Conservation (phyloP, 331 rosid species). For the Prunus yedoensis region DNA sequence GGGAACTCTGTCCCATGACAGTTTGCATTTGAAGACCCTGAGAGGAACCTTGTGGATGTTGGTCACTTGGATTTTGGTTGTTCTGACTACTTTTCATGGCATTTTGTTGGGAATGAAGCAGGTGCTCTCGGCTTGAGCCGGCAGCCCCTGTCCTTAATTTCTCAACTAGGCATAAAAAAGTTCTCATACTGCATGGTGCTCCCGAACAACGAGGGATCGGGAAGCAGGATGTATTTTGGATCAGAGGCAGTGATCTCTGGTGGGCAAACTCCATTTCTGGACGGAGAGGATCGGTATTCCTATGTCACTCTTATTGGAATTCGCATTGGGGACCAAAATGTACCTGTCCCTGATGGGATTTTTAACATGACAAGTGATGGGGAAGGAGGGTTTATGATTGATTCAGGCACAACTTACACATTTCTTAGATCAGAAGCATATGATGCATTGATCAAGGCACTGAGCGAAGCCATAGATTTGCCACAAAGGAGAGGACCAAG, state of each 20-base stretch:
- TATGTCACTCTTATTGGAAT: slow-evolving; percentile 17
- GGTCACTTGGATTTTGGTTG: slow-evolving; percentile 26
- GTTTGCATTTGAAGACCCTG: slow-evolving; percentile 13
- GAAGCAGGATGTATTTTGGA: too few species aligned
- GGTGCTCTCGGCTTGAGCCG: slow-evolving; percentile 22
- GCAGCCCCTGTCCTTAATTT: slow-evolving; percentile 17
- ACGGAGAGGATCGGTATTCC: background rate
- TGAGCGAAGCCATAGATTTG: background rate
- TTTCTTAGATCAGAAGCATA: slow-evolving; percentile 5
- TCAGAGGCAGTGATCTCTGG: background rate
- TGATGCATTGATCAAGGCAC: background rate
- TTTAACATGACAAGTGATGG: slow-evolving; percentile 7
- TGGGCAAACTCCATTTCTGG: slow-evolving; percentile 13
- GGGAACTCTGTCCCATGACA: slow-evolving; percentile 20
- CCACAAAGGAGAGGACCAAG: slow-evolving; percentile 2
- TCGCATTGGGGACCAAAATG: background rate
- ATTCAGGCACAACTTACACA: slow-evolving; percentile 27
- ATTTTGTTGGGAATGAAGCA: background rate
- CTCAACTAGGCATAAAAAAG: slow-evolving; percentile 20
- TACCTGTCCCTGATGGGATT: slow-evolving; percentile 8
- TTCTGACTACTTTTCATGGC: background rate
- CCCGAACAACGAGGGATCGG: background rate
- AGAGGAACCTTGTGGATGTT: slow-evolving; percentile 15
- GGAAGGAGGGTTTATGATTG: slow-evolving; percentile 23
- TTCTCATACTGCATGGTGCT: slow-evolving; percentile 19